phyloP scores from a whole-genome alignment of 2,329 filamentous ascomycete genomes.

The Hymenoscyphus fraxineus region DNA sequence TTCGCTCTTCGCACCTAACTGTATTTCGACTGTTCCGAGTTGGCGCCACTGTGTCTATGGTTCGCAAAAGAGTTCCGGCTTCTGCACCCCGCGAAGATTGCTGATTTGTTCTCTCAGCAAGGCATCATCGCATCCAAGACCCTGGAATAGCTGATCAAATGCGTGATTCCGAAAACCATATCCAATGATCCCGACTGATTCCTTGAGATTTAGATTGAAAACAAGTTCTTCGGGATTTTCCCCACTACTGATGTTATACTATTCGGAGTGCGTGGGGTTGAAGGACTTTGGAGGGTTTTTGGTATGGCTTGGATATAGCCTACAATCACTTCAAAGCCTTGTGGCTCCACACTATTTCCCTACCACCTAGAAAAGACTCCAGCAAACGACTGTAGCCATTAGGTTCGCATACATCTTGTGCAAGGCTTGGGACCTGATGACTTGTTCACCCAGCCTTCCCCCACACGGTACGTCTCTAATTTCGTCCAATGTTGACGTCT shows the following conservation, averaged over 20 bases:
- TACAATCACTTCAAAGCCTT: not conserved
- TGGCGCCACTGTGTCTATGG: not conserved
- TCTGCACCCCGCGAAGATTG: not conserved
- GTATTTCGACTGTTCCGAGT: not conserved
- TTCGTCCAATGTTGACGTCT: not conserved
- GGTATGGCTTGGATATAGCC: too few relatives aligned
- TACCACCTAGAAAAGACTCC: not conserved
- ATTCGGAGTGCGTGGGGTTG: too few relatives aligned
- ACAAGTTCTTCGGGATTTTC: not conserved
- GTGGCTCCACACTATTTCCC: not conserved
- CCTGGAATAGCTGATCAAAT: not conserved
- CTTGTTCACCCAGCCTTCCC: conserved; percentile 1
- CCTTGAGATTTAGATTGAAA: not conserved
- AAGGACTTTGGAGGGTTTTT: too few relatives aligned
- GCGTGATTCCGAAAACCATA: not conserved
- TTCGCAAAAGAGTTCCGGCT: not conserved
- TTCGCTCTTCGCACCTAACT: not conserved
- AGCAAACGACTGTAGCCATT: not conserved
- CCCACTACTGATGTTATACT: not conserved
- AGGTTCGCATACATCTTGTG: not conserved
- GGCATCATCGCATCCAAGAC: not conserved
- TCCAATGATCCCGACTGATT: not conserved
- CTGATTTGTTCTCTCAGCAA: conserved; percentile 1
- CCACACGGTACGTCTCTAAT: not conserved
- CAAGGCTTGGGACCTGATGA: not conserved